Evolutionary conservation across 495 filamentous ascomycete species (phyloP).

Genomic region (Copromyces sp.): DNA sequence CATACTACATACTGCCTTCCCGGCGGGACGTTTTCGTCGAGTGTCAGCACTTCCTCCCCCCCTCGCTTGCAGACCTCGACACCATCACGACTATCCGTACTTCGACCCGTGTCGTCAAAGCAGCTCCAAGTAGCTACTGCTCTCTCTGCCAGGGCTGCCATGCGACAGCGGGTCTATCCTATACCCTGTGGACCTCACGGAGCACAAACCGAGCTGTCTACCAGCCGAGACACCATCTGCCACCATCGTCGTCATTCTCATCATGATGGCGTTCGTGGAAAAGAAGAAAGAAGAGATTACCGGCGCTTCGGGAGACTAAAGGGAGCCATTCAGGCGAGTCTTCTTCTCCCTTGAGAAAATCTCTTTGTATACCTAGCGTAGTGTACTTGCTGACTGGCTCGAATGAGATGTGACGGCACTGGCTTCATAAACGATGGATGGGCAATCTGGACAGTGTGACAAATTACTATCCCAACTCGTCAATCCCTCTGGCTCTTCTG

Average conservation of each 20-base stretch:
- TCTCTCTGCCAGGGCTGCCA: not conserved
- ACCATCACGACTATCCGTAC: not conserved
- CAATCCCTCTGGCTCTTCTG: not conserved
- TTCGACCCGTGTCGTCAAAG: not conserved
- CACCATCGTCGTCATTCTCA: not conserved
- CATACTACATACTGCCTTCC: not conserved
- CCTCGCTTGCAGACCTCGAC: not conserved
- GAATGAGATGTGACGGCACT: not conserved
- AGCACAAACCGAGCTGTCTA: not conserved
- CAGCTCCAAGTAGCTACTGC: not conserved
- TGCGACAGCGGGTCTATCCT: not conserved
- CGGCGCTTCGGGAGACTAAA: not conserved
- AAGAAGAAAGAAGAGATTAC: not conserved
- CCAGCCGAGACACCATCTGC: not conserved
- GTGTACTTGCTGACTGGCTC: not conserved
- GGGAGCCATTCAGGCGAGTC: not conserved
- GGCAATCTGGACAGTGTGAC: not conserved
- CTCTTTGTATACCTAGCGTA: not conserved
- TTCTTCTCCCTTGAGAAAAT: not conserved
- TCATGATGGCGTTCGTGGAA: not conserved
- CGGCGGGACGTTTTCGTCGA: not conserved
- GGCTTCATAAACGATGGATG: not conserved
- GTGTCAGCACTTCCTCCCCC: not conserved
- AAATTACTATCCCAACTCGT: not conserved
- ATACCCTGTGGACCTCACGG: not conserved